These are phyloP conservation scores for Fusarium sp. DNA, from an alignment of 2,329 filamentous ascomycete genomes.

Conservation along the genomic window DNA sequence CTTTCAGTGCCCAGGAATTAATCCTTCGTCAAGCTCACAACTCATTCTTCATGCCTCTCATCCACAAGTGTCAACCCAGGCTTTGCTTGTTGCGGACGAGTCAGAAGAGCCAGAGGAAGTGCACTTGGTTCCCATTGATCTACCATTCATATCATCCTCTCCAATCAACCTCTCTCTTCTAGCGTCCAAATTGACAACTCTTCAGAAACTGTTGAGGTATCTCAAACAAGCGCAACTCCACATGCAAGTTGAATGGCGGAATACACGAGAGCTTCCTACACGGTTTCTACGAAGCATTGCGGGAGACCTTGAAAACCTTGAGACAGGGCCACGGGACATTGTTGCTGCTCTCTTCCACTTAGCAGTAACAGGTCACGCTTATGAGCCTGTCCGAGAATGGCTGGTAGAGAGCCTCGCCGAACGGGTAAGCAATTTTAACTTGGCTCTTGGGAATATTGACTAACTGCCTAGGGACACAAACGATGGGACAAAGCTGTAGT, in stretches of 20 bases:
- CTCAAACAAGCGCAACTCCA: conserved; percentile 82
- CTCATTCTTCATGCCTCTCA: conserved; percentile 75
- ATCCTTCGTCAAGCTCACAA: conserved; percentile 43
- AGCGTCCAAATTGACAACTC: conserved; percentile 84
- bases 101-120: conserved; percentile 49
- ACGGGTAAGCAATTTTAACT: conserved; percentile 63
- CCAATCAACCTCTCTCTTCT: conserved; percentile 85
- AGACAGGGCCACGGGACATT: conserved; percentile 69
- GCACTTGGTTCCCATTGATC: conserved; percentile 78
- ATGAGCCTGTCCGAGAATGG: conserved; percentile 83
- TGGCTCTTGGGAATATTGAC: conserved; percentile 29
- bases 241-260: conserved; percentile 84
- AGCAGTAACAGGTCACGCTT: conserved; percentile 83
- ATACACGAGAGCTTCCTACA: conserved; percentile 79
- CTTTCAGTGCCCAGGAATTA: conserved; percentile 62
- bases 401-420: conserved; percentile 85
- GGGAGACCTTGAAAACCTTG: conserved; percentile 73
- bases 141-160: conserved; percentile 83
- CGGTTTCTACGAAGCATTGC: conserved; percentile 83
- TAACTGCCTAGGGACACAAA: conserved; percentile 77
- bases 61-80: conserved; percentile 78
- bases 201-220: conserved; percentile 89
- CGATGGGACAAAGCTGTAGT: conserved; percentile 91
- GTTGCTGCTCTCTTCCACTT: conserved; percentile 84
- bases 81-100: conserved; percentile 68